Conservation (phyloP, 768 basidiomycete species). For the Hygrophoropsis aurantiaca region DNA sequence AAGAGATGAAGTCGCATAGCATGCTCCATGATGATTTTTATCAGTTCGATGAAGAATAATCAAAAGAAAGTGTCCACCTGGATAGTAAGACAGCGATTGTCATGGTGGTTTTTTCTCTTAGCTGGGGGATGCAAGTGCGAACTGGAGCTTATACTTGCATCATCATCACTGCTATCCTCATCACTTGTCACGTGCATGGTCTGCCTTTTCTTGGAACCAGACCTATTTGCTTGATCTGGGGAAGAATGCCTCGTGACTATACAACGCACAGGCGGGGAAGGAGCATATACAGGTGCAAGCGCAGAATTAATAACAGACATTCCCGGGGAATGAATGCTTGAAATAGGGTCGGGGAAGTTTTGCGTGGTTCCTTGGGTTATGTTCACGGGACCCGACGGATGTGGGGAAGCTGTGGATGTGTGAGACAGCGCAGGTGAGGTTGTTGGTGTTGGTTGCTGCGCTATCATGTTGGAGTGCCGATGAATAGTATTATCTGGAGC, state of each 20-base stretch:
- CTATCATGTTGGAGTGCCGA: conserved; percentile 18
- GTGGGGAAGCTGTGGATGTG: conserved; percentile 16
- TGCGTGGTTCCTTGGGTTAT: conserved; percentile 11
- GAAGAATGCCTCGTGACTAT: conserved; percentile 14
- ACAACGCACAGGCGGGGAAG: conserved; percentile 18
- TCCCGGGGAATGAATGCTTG: conserved; percentile 8
- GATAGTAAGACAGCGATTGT: conserved; percentile 64
- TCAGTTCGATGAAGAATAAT: neutral
- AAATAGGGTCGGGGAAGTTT: conserved; percentile 9
- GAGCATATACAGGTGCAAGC: conserved; percentile 14
- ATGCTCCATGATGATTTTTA: conserved; percentile 40
- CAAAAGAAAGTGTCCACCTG: conserved; percentile 43
- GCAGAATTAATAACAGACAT: conserved; percentile 4
- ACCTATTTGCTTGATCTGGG: conserved; percentile 1
- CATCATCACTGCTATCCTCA: conserved; percentile 34
- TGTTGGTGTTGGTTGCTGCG: conserved; percentile 16
- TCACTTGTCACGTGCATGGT: conserved; percentile 35
- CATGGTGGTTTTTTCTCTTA: conserved; percentile 58
- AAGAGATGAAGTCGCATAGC: conserved; percentile 71
- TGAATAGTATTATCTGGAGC: neutral
- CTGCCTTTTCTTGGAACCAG: conserved; percentile 28
- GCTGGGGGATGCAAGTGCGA: conserved; percentile 29
- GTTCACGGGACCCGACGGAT: conserved; percentile 18
- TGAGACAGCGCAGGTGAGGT: conserved; percentile 29
- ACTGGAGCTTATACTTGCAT: conserved; percentile 29